phyloP scores from a whole-genome alignment of 2,329 filamentous ascomycete species.

The Aschersonia sp. region DNA sequence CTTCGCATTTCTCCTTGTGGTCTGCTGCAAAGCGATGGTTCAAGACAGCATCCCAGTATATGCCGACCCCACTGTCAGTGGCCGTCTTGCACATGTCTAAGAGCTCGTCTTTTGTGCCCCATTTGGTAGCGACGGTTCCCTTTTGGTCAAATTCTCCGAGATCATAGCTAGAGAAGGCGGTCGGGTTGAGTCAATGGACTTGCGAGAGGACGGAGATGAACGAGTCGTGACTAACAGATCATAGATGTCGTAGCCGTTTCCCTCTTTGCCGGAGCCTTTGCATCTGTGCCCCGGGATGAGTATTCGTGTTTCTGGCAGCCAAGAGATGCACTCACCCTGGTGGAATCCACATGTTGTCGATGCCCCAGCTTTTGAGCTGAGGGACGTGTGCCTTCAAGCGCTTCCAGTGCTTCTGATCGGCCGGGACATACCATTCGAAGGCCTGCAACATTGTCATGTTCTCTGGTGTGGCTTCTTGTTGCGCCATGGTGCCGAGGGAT shows the following conservation, averaged over 20 bases:
- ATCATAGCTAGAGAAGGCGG: conserved; percentile 26
- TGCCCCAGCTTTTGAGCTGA: conserved; percentile 43
- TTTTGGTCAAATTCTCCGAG: conserved; percentile 66
- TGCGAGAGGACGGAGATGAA: background rate
- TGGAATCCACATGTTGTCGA: conserved; percentile 55
- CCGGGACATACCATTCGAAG: conserved; percentile 62
- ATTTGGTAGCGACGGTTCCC: conserved; percentile 49
- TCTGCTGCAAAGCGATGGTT: conserved; percentile 67
- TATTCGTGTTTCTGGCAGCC: background rate
- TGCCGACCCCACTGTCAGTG: conserved; percentile 38
- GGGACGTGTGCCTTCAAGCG: conserved; percentile 42
- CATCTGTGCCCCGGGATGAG: conserved; percentile 21
- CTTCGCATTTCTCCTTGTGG: conserved; percentile 45
- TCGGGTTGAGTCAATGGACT: no score
- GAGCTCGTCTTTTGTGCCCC: conserved; percentile 52
- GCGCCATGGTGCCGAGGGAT: background rate
- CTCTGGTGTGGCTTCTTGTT: conserved; percentile 16
- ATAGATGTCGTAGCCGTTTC: conserved; percentile 58
- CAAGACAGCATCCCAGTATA: conserved; percentile 61
- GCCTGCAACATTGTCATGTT: conserved; percentile 51
- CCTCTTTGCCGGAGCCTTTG: conserved; percentile 48
- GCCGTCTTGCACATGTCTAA: conserved; percentile 36
- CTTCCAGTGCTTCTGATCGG: conserved; percentile 47
- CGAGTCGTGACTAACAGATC: conserved; percentile 32
- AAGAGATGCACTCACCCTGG: conserved; percentile 27